A percentile compares a stretch with the other conserved stretches of the same genome.
These are phyloP conservation scores for Calonectria ilicicola DNA, from an alignment of 2,329 filamentous ascomycete species.

Conservation along the genomic window DNA sequence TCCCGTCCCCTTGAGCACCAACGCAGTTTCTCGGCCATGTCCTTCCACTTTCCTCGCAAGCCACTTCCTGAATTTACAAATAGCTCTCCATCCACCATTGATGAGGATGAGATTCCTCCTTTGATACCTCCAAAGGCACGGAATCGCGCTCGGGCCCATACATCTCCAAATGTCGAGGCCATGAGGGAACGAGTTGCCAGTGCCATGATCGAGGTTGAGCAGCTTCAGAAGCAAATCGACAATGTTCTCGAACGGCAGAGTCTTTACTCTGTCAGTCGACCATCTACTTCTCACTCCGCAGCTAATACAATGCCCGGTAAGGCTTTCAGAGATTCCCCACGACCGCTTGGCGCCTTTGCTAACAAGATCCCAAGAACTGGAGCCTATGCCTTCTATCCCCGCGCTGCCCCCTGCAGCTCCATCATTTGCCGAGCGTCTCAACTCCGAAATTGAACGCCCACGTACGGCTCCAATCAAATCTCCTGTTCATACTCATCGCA, in stretches of 20 bases:
- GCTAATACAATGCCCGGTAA: conserved; percentile 47
- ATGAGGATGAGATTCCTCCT: conserved; percentile 44
- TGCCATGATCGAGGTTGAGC: conserved; percentile 70
- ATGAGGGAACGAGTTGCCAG: conserved; percentile 68
- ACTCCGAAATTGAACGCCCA: conserved; percentile 56
- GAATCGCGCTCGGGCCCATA: conserved; percentile 55
- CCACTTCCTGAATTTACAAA: conserved; percentile 45
- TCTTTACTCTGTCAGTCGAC: conserved; percentile 65
- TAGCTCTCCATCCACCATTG: conserved; percentile 35
- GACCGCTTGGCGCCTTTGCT: conserved; percentile 26
- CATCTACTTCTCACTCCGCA: conserved; percentile 62
- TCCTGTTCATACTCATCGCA: conserved; percentile 43
- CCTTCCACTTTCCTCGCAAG: conserved; percentile 67
- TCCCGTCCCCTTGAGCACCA: conserved; percentile 50
- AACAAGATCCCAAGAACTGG: conserved; percentile 52
- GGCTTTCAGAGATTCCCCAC: conserved; percentile 28
- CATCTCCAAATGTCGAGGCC: conserved; percentile 60
- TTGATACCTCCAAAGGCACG: conserved; percentile 57
- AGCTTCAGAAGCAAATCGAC: conserved; percentile 69
- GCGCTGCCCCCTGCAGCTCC: conserved; percentile 67
- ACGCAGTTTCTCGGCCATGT: conserved; percentile 63
- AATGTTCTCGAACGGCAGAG: conserved; percentile 71
- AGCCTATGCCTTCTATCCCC: conserved; percentile 67
- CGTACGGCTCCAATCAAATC: conserved; percentile 50
- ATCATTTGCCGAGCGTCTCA: conserved; percentile 68